Evolutionary conservation across 352 stramenopile species (phyloP).

Genomic region (Chrysophaeum taylorii): DNA sequence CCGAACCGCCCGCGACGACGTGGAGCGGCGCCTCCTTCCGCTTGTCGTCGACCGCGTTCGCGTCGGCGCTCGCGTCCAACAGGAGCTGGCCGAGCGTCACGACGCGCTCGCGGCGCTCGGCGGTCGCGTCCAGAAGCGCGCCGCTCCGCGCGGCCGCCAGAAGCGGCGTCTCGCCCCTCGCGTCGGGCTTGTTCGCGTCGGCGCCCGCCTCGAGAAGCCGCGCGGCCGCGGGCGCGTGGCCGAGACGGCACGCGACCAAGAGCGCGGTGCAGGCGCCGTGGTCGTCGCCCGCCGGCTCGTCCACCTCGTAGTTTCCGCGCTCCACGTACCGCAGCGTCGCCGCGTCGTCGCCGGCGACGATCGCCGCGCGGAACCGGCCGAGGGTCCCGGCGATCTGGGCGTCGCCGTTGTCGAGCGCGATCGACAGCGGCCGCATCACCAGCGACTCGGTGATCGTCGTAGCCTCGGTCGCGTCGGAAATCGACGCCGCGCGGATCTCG

Average conservation of each 20-base stretch:
- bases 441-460: no score
- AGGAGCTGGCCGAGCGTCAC: background rate
- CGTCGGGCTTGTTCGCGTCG: constrained; percentile 1
- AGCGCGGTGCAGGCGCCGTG: background rate
- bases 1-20: background rate
- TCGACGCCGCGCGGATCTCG: background rate
- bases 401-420: background rate
- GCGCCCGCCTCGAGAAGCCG: constrained; percentile 2
- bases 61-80: background rate
- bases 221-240: background rate
- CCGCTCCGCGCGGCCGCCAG: background rate
- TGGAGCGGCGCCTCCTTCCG: background rate
- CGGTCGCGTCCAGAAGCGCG: background rate
- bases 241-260: constrained; percentile 1
- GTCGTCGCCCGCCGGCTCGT: background rate
- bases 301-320: constrained; percentile 10
- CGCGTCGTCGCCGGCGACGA: background rate
- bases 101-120: no score
- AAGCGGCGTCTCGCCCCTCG: background rate
- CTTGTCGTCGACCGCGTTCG: background rate
- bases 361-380: background rate
- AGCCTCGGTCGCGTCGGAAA: no score
- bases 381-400: background rate
- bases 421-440: background rate
- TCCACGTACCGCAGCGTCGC: constrained; percentile 7